phyloP scores from a whole-genome alignment of 345 rosid genomes.

The Durio zibethinus region DNA sequence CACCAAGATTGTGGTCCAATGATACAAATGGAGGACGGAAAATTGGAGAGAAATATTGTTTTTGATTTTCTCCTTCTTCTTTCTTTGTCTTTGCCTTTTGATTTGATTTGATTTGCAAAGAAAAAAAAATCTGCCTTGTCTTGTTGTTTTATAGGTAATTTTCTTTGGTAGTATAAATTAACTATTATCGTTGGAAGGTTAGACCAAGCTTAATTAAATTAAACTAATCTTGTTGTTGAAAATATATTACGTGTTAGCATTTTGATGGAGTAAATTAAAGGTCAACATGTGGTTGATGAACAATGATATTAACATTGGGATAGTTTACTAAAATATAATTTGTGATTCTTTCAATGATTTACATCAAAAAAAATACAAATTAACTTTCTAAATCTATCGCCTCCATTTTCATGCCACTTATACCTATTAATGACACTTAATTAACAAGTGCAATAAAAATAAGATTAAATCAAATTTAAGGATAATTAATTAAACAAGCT shows the following conservation, averaged over 20 bases:
- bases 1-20: too few species aligned
- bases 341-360: neutral
- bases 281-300: neutral
- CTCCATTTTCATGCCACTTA: neutral
- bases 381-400: neutral
- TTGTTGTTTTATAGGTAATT: too few species aligned
- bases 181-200: neutral
- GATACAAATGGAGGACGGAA: too few species aligned
- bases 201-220: neutral
- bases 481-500: neutral
- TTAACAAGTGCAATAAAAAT: too few species aligned
- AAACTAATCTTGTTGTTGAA: neutral
- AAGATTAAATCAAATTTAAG: neutral
- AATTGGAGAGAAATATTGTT: too few species aligned
- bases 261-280: neutral
- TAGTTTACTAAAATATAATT: neutral
- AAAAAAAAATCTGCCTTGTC: too few species aligned
- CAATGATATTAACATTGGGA: too few species aligned
- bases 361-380: neutral
- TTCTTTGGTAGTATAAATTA: too few species aligned
- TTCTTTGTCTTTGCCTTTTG: too few species aligned
- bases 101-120: too few species aligned
- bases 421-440: neutral
- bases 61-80: too few species aligned
- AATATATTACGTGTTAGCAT: neutral